Conservation (phyloP, 1,284 basidiomycete species). For the Pulveroboletus sp. region DNA sequence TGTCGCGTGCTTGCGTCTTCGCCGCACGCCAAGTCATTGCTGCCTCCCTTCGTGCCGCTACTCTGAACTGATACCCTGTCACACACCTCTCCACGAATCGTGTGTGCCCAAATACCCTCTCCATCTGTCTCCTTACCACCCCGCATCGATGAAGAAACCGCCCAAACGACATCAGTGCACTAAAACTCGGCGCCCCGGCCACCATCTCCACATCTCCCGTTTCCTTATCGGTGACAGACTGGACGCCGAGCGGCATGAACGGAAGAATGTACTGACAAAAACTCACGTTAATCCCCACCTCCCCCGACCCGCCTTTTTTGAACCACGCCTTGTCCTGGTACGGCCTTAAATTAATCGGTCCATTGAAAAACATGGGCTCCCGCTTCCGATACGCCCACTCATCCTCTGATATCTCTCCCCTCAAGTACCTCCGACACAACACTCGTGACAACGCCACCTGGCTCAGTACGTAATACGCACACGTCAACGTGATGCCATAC, state of each 20-base stretch:
- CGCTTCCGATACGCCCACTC: neutral
- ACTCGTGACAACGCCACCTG: neutral
- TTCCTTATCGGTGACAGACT: neutral
- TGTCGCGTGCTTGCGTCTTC: neutral
- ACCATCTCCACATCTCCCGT: neutral
- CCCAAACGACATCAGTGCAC: neutral
- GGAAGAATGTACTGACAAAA: neutral
- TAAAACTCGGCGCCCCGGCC: neutral
- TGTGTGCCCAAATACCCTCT: neutral
- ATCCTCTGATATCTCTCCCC: neutral
- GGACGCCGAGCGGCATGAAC: neutral
- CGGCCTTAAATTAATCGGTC: neutral
- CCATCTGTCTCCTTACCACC: neutral
- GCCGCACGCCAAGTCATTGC: neutral
- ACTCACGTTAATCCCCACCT: constrained; percentile 40
- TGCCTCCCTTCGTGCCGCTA: neutral
- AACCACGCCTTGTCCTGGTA: constrained; percentile 43
- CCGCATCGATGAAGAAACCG: neutral
- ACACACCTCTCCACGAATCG: neutral
- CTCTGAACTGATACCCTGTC: neutral
- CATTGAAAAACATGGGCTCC: neutral
- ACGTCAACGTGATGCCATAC: neutral
- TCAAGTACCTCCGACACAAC: neutral
- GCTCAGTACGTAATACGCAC: neutral
- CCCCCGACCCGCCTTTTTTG: constrained; percentile 42